phyloP scores from a whole-genome alignment of 768 basidiomycete species.

The Leccinum incarnatum region DNA sequence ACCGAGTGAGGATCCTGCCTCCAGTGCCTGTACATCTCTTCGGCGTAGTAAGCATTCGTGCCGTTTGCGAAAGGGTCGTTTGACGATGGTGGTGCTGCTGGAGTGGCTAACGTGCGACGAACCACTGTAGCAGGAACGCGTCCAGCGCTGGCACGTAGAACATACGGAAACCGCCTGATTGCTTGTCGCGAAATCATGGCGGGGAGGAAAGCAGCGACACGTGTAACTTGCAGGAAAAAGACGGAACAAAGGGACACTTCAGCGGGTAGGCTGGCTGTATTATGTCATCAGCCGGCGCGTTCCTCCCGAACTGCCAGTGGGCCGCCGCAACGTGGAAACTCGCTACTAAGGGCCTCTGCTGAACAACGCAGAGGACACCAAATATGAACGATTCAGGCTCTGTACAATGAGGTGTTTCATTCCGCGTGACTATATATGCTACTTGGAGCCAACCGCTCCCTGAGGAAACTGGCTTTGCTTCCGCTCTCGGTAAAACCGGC shows the following conservation, averaged over 20 bases:
- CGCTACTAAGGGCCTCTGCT: neutral
- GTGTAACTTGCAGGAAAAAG: neutral
- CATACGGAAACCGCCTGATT: slow-evolving; percentile 34
- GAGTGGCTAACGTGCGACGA: slow-evolving; percentile 44
- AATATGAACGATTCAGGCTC: slow-evolving; percentile 1
- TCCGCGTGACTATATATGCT: neutral
- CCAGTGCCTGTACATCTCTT: slow-evolving; percentile 96
- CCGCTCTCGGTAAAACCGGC: slow-evolving; percentile 66
- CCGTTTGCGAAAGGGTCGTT: slow-evolving; percentile 92
- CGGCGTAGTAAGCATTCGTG: slow-evolving; percentile 92
- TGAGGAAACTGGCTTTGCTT: slow-evolving; percentile 19
- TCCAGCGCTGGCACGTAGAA: slow-evolving; percentile 22
- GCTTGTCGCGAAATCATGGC: slow-evolving; percentile 39
- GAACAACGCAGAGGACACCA: neutral
- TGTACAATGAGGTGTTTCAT: slow-evolving; percentile 1
- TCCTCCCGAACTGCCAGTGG: neutral
- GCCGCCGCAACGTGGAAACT: neutral
- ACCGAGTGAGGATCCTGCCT: slow-evolving; percentile 87
- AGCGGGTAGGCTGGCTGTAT: neutral
- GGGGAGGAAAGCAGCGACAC: neutral
- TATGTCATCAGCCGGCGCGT: neutral
- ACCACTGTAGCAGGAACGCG: slow-evolving; percentile 17
- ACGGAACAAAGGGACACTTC: neutral
- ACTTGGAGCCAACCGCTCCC: neutral
- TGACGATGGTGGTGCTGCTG: slow-evolving; percentile 57